phyloP scores from a whole-genome alignment of 495 filamentous ascomycete genomes.

The Penicillium maclennaniae region DNA sequence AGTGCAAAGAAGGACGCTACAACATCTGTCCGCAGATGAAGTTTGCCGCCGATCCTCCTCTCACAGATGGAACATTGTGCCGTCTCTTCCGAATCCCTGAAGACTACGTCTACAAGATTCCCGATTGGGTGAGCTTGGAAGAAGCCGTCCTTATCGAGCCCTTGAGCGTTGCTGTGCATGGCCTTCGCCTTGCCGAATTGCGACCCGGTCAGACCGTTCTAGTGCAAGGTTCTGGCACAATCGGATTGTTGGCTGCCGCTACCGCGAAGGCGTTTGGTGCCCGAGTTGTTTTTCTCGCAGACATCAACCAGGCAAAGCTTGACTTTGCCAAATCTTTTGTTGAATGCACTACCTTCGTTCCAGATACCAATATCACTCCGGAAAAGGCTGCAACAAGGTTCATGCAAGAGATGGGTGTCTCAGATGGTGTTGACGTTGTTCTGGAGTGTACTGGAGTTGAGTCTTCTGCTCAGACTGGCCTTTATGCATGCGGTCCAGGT shows the following conservation, averaged over 20 bases:
- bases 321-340: background rate
- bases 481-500: conserved; percentile 1
- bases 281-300: conserved; percentile 64
- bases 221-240: conserved; percentile 77
- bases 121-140: conserved; percentile 61
- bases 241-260: conserved; percentile 74
- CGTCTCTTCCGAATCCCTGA: conserved; percentile 68
- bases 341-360: background rate
- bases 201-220: conserved; percentile 65
- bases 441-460: conserved; percentile 6
- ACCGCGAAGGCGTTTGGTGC: conserved; percentile 72
- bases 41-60: conserved; percentile 73
- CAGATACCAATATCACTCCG: too few species aligned
- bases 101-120: conserved; percentile 77
- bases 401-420: background rate
- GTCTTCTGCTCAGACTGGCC: background rate
- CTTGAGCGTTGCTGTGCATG: conserved; percentile 72
- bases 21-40: conserved; percentile 71
- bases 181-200: conserved; percentile 61
- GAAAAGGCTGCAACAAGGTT: background rate
- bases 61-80: conserved; percentile 61
- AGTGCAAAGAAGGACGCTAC: conserved; percentile 68
- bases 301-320: conserved; percentile 57
- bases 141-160: conserved; percentile 82
- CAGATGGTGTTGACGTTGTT: background rate